Conservation (phyloP, 2,329 filamentous ascomycete species). For the Phyllosticta citrichinensis region DNA sequence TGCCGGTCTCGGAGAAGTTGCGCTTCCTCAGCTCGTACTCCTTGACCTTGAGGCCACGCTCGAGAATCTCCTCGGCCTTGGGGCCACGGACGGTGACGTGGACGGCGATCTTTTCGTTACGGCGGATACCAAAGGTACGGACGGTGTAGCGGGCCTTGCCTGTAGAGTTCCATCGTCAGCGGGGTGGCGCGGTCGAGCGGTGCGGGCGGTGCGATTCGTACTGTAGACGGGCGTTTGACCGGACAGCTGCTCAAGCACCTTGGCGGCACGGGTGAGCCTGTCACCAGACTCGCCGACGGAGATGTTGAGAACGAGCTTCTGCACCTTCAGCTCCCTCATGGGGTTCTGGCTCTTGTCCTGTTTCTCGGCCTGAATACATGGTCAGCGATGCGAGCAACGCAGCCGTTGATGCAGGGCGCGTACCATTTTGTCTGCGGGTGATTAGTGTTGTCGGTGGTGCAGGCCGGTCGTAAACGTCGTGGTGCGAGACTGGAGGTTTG, state of each 20-base stretch:
- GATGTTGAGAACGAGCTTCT: slow-evolving; percentile 99
- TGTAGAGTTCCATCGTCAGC: slow-evolving; percentile 28
- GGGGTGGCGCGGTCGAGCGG: background rate
- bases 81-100: slow-evolving; percentile 99
- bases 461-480: slow-evolving; percentile 18
- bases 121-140: slow-evolving; percentile 99
- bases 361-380: slow-evolving; percentile 25
- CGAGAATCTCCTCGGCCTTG: slow-evolving; percentile 99
- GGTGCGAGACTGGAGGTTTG: slow-evolving; percentile 3
- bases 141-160: slow-evolving; percentile 99
- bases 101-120: slow-evolving; percentile 99
- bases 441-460: slow-evolving; percentile 23
- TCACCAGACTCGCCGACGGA: slow-evolving; percentile 99
- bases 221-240: slow-evolving; percentile 99
- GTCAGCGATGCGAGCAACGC: slow-evolving; percentile 16
- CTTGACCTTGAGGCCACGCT: slow-evolving; percentile 99
- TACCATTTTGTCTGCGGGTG: slow-evolving; percentile 31
- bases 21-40: slow-evolving; percentile 99
- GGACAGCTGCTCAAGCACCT: slow-evolving; percentile 98
- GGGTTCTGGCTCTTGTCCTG: slow-evolving; percentile 82
- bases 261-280: slow-evolving; percentile 98
- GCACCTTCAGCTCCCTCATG: slow-evolving; percentile 99
- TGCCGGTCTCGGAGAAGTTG: slow-evolving; percentile 99
- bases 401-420: background rate
- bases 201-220: slow-evolving; percentile 36